Conservation (phyloP, 257 asterid genomes). For the Linderniella brevidens region DNA sequence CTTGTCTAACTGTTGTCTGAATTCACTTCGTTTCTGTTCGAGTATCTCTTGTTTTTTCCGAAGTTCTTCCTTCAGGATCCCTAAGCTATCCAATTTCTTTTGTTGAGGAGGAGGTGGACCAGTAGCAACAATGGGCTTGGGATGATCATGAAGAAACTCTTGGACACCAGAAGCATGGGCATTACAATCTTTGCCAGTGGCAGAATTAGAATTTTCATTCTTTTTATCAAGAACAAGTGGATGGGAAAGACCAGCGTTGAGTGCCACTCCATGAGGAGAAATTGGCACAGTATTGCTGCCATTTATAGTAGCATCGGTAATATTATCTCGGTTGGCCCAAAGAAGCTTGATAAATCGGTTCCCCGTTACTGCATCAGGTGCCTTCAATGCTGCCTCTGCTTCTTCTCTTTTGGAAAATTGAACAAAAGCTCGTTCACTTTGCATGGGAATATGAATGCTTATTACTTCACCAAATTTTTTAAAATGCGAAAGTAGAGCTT, state of each 20-base stretch:
- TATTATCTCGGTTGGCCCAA: conserved; percentile 94
- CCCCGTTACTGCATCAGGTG: conserved; percentile 99
- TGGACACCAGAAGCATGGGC: conserved; percentile 20
- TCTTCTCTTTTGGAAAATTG: conserved; percentile 84
- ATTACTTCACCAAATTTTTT: conserved; percentile 78
- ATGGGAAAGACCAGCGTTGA: conserved; percentile 20
- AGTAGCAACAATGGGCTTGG: conserved; percentile 23
- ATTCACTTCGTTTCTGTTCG: conserved; percentile 77
- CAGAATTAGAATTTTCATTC: conserved; percentile 30
- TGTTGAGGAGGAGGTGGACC: conserved; percentile 42
- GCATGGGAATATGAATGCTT: conserved; percentile 60
- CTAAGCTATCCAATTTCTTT: conserved; percentile 70
- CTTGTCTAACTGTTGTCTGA: conserved; percentile 51
- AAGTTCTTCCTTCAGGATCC: conserved; percentile 77
- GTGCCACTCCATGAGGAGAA: conserved; percentile 16
- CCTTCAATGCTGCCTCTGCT: conserved; percentile 74
- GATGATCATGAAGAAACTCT: conserved; percentile 24
- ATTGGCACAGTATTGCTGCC: conserved; percentile 18
- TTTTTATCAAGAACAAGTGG: conserved; percentile 24
- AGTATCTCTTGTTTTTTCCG: conserved; percentile 98
- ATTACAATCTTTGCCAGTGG: conserved; percentile 25
- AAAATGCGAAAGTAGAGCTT: conserved; percentile 82
- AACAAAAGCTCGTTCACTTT: conserved; percentile 73
- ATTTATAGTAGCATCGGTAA: conserved; percentile 42
- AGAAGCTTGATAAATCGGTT: conserved; percentile 88